Evolutionary conservation across 148 eudicot genomes (phyloP), one percentile per base, ranked within the genome.

Genomic region (Nepenthes gracilis): DNA sequence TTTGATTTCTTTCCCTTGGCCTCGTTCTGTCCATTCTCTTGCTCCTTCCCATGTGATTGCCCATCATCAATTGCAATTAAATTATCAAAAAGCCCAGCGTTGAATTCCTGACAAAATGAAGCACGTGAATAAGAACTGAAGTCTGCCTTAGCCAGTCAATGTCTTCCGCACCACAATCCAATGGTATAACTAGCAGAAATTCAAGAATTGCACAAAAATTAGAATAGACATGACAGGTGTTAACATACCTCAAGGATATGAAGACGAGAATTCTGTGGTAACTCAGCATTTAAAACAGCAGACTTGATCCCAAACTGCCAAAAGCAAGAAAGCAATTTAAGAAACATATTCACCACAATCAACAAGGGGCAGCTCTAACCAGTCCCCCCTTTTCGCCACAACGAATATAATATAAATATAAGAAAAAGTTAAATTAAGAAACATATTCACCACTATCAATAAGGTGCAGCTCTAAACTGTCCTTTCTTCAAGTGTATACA

Each of bases 11-110:
- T 84, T 9, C 66, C 68, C 60, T 71, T 82, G 35, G 63, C 66
- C 49, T 62, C 72, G 60, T 67, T 80, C 67, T 72, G 80, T 11
- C 60, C 66, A 32, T 69, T 85, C 57, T 76, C 77, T 49, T 79
- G 82, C 57, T 81, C 90, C 66, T 81, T 80, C 48, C 57, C 78
- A 70, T 74, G 63, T 35, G 71, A 34, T 68, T 86, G 83, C 69
- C 75, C 66, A 43, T 81, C 89, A 80, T 94, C 99, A 55, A 83
- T 83, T 14, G 97, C 97, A 71, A 94, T 80, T 53, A 94, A 72
- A 78, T 89, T 86, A 71, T 94, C 97, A 75, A 86, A 94, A 60
- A 89, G 87, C 43, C 97, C 97, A 12, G 95, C 97, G 80, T 87
- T 89, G 76, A 86, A 94, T 79, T 65, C 92, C 99, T 94, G 76